Conservation (phyloP, 2,329 filamentous ascomycete species). For the Exutisphaerella laricina region DNA sequence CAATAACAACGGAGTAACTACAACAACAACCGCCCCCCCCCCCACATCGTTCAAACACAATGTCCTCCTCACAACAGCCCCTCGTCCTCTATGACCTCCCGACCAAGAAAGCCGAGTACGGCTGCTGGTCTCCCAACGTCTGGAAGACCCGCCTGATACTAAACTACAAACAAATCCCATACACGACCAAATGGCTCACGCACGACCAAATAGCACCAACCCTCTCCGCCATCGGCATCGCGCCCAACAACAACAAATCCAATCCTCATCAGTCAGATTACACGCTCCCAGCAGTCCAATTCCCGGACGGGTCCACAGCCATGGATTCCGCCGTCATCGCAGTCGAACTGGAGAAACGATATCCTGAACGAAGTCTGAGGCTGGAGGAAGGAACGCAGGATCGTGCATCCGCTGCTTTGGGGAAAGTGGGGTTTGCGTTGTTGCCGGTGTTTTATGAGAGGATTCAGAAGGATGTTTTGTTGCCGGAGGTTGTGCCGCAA, state of each 20-base stretch:
- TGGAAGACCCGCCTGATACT: slow-evolving; percentile 61
- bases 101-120: slow-evolving; percentile 22
- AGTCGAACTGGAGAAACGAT: slow-evolving; percentile 15
- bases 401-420: slow-evolving; percentile 6
- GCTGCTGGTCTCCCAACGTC: slow-evolving; percentile 60
- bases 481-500: slow-evolving; percentile 25
- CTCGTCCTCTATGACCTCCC: slow-evolving; percentile 12
- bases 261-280: slow-evolving; percentile 3
- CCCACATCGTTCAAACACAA: too few relatives aligned
- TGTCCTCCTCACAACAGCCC: too few relatives aligned
- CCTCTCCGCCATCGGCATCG: slow-evolving; percentile 12
- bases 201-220: slow-evolving; percentile 14
- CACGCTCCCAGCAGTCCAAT: slow-evolving; percentile 19
- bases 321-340: slow-evolving; percentile 23
- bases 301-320: slow-evolving; percentile 14
- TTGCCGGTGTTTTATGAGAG: slow-evolving; percentile 20
- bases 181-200: slow-evolving; percentile 16
- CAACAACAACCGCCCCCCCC: too few relatives aligned
- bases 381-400: slow-evolving; percentile 14
- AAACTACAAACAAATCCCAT: slow-evolving; percentile 22
- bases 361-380: slow-evolving; percentile 15
- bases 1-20: too few relatives aligned
- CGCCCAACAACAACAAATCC: slow-evolving; percentile 7
- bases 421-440: slow-evolving; percentile 20
- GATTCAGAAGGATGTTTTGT: slow-evolving; percentile 17